These are phyloP conservation scores for Picochlorum sp. DNA, from an alignment of 139 green algal genomes.

Conservation along the genomic window DNA sequence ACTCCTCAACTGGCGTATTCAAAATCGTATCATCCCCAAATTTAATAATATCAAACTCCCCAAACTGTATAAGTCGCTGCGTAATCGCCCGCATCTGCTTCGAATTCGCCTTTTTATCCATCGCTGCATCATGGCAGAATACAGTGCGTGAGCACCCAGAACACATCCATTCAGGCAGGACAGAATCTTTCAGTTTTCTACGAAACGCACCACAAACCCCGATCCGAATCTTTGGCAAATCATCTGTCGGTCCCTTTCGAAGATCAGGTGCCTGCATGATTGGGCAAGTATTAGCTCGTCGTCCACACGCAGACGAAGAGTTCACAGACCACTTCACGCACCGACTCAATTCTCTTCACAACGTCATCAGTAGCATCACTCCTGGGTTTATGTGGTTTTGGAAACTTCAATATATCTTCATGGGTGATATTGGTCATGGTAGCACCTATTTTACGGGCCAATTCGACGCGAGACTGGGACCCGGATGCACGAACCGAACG, in stretches of 20 bases:
- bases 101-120: conserved; percentile 84
- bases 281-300: no score
- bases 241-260: conserved; percentile 8
- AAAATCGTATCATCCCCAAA: conserved; percentile 91
- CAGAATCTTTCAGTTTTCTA: neutral
- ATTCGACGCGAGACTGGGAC: no score
- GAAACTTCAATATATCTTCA: no score
- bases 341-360: no score
- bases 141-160: neutral
- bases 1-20: conserved; percentile 75
- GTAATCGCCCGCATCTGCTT: conserved; percentile 91
- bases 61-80: conserved; percentile 58
- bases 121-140: conserved; percentile 37
- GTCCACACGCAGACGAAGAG: no score
- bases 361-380: no score
- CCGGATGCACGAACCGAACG: no score
- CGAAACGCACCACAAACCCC: conserved; percentile 21
- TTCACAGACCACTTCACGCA: no score
- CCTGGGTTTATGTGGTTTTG: no score
- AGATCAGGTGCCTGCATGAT: conserved; percentile 18
- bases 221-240: conserved; percentile 21
- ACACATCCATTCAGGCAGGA: no score
- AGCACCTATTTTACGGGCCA: no score
- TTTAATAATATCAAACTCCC: conserved; percentile 85
- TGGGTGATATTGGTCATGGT: no score